phyloP scores from a whole-genome alignment of 208 protist genomes.

The Leishmania turanica region DNA sequence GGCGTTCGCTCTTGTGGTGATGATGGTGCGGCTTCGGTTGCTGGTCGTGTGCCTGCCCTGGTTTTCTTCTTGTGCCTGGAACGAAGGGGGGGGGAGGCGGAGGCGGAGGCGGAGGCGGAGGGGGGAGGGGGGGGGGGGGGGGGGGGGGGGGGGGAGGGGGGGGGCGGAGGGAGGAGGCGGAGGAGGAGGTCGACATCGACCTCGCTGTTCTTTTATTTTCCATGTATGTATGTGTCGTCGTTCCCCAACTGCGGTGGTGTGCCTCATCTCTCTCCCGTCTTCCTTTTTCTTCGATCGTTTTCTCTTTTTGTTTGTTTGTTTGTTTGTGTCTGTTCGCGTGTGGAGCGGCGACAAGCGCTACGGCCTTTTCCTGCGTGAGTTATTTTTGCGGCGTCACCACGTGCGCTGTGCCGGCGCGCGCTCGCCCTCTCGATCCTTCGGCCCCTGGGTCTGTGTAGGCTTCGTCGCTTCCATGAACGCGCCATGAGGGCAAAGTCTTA shows the following conservation, averaged over 20 bases:
- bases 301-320: not conserved
- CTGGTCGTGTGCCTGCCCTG: not conserved
- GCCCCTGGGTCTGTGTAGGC: slow-evolving; percentile 10
- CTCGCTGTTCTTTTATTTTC: not conserved
- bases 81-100: no score
- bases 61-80: not conserved
- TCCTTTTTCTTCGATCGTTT: not conserved
- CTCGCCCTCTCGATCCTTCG: not conserved
- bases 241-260: not conserved
- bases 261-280: not conserved
- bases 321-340: not conserved
- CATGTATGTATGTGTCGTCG: not conserved
- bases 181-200: not conserved
- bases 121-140: no score
- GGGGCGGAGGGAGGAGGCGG: no score
- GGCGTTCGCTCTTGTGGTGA: not conserved
- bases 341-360: not conserved
- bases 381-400: not conserved
- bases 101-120: not conserved
- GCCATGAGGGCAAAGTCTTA: not conserved
- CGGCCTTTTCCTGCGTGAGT: not conserved
- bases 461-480: not conserved
- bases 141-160: no score
- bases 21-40: not conserved
- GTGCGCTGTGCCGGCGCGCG: not conserved